Conservation (phyloP, 202 grass and related monocot genomes). For the Schoenoplectus tabernaemontani region DNA sequence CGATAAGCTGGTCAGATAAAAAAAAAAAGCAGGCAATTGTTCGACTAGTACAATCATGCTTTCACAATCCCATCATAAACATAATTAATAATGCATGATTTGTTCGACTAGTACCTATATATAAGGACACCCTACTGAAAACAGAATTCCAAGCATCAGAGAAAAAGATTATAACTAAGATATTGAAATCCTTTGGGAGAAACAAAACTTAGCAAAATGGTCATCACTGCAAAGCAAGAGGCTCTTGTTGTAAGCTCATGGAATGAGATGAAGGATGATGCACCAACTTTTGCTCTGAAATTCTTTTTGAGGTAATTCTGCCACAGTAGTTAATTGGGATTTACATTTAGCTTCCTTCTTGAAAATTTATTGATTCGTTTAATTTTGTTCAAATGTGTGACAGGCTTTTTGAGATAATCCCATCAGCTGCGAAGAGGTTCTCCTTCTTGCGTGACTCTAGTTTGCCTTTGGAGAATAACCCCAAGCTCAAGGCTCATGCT, state of each 20-base stretch:
- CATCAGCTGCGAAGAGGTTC: conserved; percentile 61
- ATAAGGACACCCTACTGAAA: background rate
- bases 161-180: background rate
- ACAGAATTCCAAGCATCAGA: background rate
- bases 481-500: conserved; percentile 34
- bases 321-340: background rate
- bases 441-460: conserved; percentile 69
- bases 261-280: too few species aligned
- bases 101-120: background rate
- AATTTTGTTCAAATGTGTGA: background rate
- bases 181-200: background rate
- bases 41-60: background rate
- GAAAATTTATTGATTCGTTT: background rate
- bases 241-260: conserved; percentile 9
- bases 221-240: conserved; percentile 19
- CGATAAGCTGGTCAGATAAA: background rate
- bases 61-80: background rate
- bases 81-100: background rate
- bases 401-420: conserved; percentile 68
- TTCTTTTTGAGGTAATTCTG: conserved; percentile 20
- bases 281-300: too few species aligned
- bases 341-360: background rate
- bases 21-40: background rate
- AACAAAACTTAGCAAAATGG: background rate
- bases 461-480: conserved; percentile 42